These are phyloP conservation scores for Apocynum venetum DNA, from an alignment of 257 asterid genomes.

Conservation along the genomic window DNA sequence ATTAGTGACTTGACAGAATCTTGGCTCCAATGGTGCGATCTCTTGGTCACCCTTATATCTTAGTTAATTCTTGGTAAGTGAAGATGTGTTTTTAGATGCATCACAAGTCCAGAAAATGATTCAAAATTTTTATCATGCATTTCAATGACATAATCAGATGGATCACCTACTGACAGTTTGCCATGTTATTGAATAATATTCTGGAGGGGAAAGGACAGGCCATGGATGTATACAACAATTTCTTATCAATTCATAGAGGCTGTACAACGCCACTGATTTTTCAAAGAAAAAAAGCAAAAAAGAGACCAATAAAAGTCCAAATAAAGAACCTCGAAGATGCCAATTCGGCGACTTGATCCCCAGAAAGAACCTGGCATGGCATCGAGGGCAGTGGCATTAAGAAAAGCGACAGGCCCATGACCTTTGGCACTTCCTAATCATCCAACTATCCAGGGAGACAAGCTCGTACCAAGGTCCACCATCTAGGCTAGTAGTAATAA, in stretches of 20 bases:
- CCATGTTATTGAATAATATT: neutral
- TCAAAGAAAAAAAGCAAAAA: neutral
- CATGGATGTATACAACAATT: neutral
- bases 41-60: too few relatives aligned
- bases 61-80: neutral
- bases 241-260: neutral
- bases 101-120: neutral
- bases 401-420: neutral
- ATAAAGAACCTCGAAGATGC: slow-evolving; percentile 3
- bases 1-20: too few relatives aligned
- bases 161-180: neutral
- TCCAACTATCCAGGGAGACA: neutral
- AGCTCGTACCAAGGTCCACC: neutral
- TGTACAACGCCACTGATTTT: neutral
- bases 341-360: slow-evolving; percentile 6
- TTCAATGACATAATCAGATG: neutral
- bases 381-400: slow-evolving; percentile 19
- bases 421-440: neutral
- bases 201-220: neutral
- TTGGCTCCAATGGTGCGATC: too few relatives aligned
- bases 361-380: slow-evolving; percentile 15
- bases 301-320: neutral
- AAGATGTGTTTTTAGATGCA: neutral
- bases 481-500: neutral
- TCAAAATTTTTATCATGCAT: neutral